Percentiles rank a stretch among this genome's conserved stretches.
phyloP scores from a whole-genome alignment of 2,329 filamentous ascomycete genomes.

The Stachybotrys elegans region DNA sequence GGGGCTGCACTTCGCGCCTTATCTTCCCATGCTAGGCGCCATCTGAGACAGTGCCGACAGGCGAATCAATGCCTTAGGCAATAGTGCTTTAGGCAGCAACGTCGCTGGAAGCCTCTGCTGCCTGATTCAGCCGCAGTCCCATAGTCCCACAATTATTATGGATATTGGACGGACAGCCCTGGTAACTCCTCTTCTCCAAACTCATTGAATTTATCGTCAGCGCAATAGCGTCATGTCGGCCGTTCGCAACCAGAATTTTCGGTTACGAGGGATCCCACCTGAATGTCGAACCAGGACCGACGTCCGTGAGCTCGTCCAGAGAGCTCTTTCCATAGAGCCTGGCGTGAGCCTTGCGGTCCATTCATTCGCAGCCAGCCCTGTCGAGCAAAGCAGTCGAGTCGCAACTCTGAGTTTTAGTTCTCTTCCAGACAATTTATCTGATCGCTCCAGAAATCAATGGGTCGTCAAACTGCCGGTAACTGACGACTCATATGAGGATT shows the following conservation, averaged over 20 bases:
- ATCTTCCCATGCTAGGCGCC: too few species aligned
- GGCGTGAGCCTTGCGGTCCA: not conserved
- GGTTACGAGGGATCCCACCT: not conserved
- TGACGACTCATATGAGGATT: not conserved
- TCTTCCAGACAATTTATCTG: not conserved
- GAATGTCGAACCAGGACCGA: not conserved
- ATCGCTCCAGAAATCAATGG: not conserved
- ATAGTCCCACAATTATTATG: too few species aligned
- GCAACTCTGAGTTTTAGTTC: not conserved
- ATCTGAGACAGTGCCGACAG: too few species aligned
- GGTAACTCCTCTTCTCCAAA: too few species aligned
- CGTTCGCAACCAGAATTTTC: not conserved
- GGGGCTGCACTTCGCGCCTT: too few species aligned
- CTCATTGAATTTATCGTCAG: too few species aligned
- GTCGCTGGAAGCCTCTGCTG: too few species aligned
- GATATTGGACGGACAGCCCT: too few species aligned
- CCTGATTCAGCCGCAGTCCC: too few species aligned
- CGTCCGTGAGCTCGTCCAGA: not conserved
- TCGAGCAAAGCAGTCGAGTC: not conserved
- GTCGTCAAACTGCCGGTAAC: not conserved
- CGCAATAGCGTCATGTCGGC: not conserved
- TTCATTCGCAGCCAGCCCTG: conserved; percentile 1
- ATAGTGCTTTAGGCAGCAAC: too few species aligned
- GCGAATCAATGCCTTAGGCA: too few species aligned
- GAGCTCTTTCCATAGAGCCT: not conserved